Evolutionary conservation across 257 asterid genomes (phyloP).

Genomic region (Solanum commersonii): DNA sequence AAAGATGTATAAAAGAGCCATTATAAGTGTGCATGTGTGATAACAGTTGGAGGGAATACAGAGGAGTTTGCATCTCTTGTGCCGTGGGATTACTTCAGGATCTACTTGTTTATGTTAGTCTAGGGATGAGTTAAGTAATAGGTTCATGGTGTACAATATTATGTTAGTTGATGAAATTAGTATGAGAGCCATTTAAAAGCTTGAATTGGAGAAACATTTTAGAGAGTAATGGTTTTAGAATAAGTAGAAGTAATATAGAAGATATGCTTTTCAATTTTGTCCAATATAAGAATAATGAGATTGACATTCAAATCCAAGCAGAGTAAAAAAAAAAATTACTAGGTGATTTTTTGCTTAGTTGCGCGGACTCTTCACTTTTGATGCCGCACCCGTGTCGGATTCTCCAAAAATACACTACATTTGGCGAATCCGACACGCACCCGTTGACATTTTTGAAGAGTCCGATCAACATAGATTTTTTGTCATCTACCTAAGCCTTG

Average conservation of each 20-base stretch:
- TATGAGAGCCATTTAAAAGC: not conserved
- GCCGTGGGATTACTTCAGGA: not conserved
- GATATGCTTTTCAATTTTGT: not conserved
- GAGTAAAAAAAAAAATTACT: not conserved
- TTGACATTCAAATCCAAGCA: not conserved
- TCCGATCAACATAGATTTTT: too few species aligned
- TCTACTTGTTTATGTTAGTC: not conserved
- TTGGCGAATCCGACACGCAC: too few species aligned
- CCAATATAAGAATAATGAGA: not conserved
- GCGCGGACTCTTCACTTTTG: too few species aligned
- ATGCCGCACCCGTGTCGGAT: too few species aligned
- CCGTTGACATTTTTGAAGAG: too few species aligned
- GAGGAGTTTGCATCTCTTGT: not conserved
- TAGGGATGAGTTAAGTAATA: not conserved
- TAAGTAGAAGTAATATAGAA: not conserved
- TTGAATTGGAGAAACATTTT: not conserved
- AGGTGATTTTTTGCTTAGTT: not conserved
- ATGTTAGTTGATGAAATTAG: not conserved
- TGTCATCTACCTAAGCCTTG: not conserved
- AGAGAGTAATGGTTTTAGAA: not conserved
- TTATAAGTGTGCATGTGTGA: not conserved
- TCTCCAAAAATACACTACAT: too few species aligned
- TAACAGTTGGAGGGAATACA: not conserved
- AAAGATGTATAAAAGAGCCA: not conserved
- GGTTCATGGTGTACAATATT: not conserved